Base-by-base conservation (phyloP, 1,284 basidiomycete species). In the Pterulicium gracile region DNA sequence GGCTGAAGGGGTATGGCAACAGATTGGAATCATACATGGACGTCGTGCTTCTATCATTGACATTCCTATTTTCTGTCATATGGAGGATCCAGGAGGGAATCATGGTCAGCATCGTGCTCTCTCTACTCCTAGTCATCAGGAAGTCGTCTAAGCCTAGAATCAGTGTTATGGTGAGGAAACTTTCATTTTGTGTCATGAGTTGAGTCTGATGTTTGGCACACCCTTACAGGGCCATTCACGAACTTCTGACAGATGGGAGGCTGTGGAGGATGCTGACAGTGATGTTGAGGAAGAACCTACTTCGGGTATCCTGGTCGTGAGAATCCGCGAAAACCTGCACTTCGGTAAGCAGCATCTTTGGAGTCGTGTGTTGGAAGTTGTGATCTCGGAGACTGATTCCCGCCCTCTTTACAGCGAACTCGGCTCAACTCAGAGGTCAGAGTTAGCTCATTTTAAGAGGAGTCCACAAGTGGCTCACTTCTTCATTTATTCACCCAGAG, bases 1-100 rank as follows among this genome's bases (percentile, higher is more conserved):
- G n/a, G n/a, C n/a, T n/a, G n/a, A n/a, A n/a, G n/a, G n/a, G n/a
- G n/a, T n/a, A n/a, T n/a, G n/a, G 24, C 48, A 41, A 0, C 53
- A 89, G 84, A 56, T 90, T 95, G 77, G 60, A 76, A n/a, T 85
- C 91, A 19, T 92, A 88, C 87, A 78, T 80, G 23, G 92, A 97
- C 60, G 69, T 93, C 47, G 66, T 74, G 4, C 74, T 96, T 56
- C 90, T 94, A 85, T 67, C 70, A 19, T 72, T 90, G 43, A 95
- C 92, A 0, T 93, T 95, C 64, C 58, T 81, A 50, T 73, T 87
- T 50, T 89, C 88, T 1, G 76, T 94, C 45, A 60, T 88, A 17
- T 85, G 81, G 77, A 78, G 80, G 54, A 76, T 91, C 49, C 85
- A 91, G 66, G 79, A 87, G 47, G 93, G 93, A 13, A 81, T 97